Evolutionary conservation across 208 protist genomes (phyloP).

Genomic region (Lotmaria passim): DNA sequence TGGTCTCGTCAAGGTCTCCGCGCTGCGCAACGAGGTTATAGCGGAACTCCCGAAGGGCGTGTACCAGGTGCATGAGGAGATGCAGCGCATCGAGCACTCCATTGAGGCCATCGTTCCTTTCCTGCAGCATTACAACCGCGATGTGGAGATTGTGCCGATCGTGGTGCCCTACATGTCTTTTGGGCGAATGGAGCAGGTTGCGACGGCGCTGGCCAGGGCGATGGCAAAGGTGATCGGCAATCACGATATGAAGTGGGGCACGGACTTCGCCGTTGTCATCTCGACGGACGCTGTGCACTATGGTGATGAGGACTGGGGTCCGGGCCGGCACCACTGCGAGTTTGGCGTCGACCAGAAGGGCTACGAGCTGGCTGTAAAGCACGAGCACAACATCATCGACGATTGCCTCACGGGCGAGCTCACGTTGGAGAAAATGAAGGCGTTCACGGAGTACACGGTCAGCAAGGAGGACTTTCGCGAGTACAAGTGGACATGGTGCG

Average conservation of each 20-base stretch:
- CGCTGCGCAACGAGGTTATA: constrained; percentile 23
- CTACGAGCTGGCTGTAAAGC: constrained; percentile 29
- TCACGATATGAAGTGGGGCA: constrained; percentile 30
- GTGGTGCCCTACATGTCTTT: constrained; percentile 34
- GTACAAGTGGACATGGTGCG: constrained; percentile 44
- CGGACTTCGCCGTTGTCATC: constrained; percentile 33
- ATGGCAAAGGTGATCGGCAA: constrained; percentile 23
- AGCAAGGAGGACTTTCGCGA: constrained; percentile 26
- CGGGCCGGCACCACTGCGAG: constrained; percentile 23
- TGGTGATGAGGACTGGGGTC: constrained; percentile 32
- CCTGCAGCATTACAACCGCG: constrained; percentile 29
- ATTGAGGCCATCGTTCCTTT: constrained; percentile 39
- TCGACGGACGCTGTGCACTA: constrained; percentile 40
- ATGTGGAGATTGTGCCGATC: constrained; percentile 34
- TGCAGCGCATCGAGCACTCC: constrained; percentile 35
- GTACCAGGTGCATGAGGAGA: constrained; percentile 34
- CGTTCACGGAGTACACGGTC: constrained; percentile 32
- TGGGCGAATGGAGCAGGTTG: constrained; percentile 22
- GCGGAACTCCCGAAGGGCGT: constrained; percentile 18
- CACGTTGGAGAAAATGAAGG: constrained; percentile 5
- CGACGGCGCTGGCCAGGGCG: constrained; percentile 11
- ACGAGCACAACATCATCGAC: constrained; percentile 29
- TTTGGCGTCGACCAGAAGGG: constrained; percentile 27
- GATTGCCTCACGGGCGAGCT: constrained; percentile 28
- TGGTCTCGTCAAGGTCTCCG: constrained; percentile 19